phyloP scores from a whole-genome alignment of 371 early-diverging fungal species.

The Mortierella polycephala region DNA sequence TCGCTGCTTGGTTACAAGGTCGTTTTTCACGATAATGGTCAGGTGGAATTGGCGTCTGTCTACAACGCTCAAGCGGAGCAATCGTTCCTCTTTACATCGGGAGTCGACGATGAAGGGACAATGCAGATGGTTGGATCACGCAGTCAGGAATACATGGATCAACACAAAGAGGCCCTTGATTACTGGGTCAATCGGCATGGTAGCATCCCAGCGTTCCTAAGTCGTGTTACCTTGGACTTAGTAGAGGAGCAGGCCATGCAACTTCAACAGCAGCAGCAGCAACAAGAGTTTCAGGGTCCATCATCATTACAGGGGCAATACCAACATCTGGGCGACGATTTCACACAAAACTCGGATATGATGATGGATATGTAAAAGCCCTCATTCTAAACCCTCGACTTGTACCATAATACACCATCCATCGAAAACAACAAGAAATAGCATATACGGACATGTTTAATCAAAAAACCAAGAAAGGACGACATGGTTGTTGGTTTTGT shows the following conservation, averaged over 20 bases:
- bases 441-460: background rate
- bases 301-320: constrained; percentile 7
- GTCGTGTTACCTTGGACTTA: constrained; percentile 73
- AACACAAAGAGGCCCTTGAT: constrained; percentile 64
- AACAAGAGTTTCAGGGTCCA: background rate
- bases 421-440: background rate
- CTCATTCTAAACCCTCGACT: no score
- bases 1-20: constrained; percentile 80
- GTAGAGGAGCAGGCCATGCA: constrained; percentile 56
- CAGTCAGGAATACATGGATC: constrained; percentile 65
- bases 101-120: constrained; percentile 65
- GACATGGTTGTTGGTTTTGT: constrained; percentile 29
- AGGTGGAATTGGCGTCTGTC: constrained; percentile 76
- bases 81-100: constrained; percentile 73
- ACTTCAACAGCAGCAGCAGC: constrained; percentile 13
- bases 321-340: constrained; percentile 16
- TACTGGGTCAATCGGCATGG: constrained; percentile 73
- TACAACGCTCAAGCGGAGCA: constrained; percentile 66
- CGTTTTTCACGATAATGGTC: constrained; percentile 73
- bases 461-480: constrained; percentile 14
- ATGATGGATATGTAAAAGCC: constrained; percentile 25
- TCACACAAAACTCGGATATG: constrained; percentile 42
- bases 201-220: constrained; percentile 84
- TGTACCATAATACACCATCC: no score
- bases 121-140: constrained; percentile 73